These are phyloP conservation scores for Drechslerella stenobrocha DNA, from an alignment of 2,329 filamentous ascomycete genomes.

Conservation along the genomic window DNA sequence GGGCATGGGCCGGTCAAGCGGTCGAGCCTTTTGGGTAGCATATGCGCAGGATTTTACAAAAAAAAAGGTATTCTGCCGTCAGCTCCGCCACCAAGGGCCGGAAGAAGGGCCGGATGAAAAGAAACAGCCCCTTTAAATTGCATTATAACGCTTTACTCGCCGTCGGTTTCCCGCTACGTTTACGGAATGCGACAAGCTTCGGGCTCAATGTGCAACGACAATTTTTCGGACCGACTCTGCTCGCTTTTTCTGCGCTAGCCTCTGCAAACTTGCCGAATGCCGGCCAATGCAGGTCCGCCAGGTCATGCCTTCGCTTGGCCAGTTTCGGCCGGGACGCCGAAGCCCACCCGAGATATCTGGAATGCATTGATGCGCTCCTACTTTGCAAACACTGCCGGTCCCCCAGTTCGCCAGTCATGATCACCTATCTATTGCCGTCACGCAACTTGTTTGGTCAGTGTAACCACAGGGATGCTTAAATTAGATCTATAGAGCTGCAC, in stretches of 20 bases:
- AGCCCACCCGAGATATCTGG: not conserved
- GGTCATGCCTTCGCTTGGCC: not conserved
- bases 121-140: conserved; percentile 11
- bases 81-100: too few relatives aligned
- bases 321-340: not conserved
- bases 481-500: too few relatives aligned
- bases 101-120: not conserved
- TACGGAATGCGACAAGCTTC: conserved; percentile 29
- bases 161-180: conserved; percentile 42
- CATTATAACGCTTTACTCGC: conserved; percentile 31
- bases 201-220: conserved; percentile 36
- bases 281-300: conserved; percentile 7
- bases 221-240: conserved; percentile 46
- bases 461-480: too few relatives aligned
- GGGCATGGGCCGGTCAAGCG: not conserved
- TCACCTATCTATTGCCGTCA: too few relatives aligned
- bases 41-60: too few relatives aligned
- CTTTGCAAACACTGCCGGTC: too few relatives aligned
- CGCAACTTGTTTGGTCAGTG: not conserved
- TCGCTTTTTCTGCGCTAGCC: conserved; percentile 11
- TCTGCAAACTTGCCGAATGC: conserved; percentile 36
- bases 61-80: not conserved
- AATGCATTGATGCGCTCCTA: too few relatives aligned
- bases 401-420: too few relatives aligned
- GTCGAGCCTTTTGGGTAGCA: not conserved